Percentiles rank a stretch among this genome's conserved stretches.
Evolutionary conservation across 2,329 filamentous ascomycete species (phyloP).

Genomic region (Biscogniauxia sp.): DNA sequence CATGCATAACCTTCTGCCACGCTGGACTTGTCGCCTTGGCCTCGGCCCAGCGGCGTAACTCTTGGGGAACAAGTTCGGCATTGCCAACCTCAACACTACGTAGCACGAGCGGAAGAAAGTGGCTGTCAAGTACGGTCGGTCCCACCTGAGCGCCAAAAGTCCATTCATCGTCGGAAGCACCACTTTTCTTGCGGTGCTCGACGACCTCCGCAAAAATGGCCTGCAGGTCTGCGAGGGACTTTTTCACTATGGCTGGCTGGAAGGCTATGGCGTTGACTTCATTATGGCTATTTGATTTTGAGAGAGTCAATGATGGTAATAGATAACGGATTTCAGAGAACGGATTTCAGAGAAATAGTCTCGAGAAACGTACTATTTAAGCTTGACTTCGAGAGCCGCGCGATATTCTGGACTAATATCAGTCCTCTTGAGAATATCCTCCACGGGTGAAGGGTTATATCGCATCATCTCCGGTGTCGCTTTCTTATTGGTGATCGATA

Average conservation of each 20-base stretch:
- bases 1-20: conserved; percentile 14
- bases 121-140: conserved; percentile 10
- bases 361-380: conserved; percentile 6
- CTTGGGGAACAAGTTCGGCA: conserved; percentile 11
- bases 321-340: background rate
- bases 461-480: conserved; percentile 9
- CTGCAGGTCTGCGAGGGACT: conserved; percentile 3
- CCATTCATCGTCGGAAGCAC: conserved; percentile 2
- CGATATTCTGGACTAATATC: conserved; percentile 7
- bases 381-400: conserved; percentile 9
- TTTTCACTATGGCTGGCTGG: conserved; percentile 5
- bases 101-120: conserved; percentile 11
- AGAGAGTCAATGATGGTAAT: background rate
- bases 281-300: conserved; percentile 1
- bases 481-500: conserved; percentile 10
- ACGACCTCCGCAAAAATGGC: conserved; percentile 6
- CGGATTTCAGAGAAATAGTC: background rate
- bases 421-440: conserved; percentile 10
- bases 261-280: conserved; percentile 9
- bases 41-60: conserved; percentile 11
- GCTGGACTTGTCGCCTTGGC: background rate
- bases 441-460: conserved; percentile 7
- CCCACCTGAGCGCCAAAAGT: conserved; percentile 7
- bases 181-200: conserved; percentile 4
- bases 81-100: conserved; percentile 15